Conservation (phyloP, 106 monocot species). For the Dioscorea dumetorum region DNA sequence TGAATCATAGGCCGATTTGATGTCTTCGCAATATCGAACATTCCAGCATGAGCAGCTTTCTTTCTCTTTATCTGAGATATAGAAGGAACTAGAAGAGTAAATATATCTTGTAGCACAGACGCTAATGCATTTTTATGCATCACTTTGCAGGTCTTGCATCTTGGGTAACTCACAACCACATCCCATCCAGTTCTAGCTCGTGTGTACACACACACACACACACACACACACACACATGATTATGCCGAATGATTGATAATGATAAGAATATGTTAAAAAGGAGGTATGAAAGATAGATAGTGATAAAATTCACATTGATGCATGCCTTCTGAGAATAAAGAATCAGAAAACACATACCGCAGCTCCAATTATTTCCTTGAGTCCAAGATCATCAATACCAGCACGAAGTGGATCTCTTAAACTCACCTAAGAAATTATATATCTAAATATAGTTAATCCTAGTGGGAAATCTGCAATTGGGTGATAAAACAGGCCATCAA, state of each 20-base stretch:
- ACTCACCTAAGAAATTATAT: slow-evolving; percentile 56
- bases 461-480: not conserved
- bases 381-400: slow-evolving; percentile 70
- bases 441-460: not conserved
- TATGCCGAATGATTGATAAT: too few species aligned
- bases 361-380: slow-evolving; percentile 87
- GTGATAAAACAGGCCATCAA: not conserved
- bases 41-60: slow-evolving; percentile 95
- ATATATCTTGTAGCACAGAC: too few species aligned
- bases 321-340: not conserved
- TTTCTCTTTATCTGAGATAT: slow-evolving; percentile 82
- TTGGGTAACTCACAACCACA: too few species aligned
- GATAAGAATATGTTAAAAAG: too few species aligned
- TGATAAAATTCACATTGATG: not conserved
- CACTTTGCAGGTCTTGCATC: too few species aligned
- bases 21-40: slow-evolving; percentile 97
- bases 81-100: not conserved
- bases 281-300: too few species aligned
- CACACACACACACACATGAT: too few species aligned
- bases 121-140: too few species aligned
- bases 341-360: slow-evolving; percentile 48
- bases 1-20: slow-evolving; percentile 95
- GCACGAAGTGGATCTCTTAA: slow-evolving; percentile 89
- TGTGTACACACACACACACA: too few species aligned
- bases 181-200: too few species aligned